phyloP scores from a whole-genome alignment of 495 filamentous ascomycete genomes.

The Viridothelium virens region DNA sequence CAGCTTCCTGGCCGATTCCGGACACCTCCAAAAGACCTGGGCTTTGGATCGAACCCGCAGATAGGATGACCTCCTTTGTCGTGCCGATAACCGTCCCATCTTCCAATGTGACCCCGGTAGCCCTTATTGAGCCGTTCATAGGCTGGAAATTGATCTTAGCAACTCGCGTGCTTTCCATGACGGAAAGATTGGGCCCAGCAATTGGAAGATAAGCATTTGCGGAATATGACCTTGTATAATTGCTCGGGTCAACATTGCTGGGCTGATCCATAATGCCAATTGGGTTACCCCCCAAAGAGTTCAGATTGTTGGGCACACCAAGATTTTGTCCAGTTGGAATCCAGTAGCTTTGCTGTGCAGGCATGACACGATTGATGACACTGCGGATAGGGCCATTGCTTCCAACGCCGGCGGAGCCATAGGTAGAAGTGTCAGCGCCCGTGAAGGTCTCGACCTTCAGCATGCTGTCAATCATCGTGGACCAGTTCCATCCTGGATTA shows the following conservation, averaged over 20 bases:
- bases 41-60: slow-evolving; percentile 33
- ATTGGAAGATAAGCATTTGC: slow-evolving; percentile 13
- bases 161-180: slow-evolving; percentile 11
- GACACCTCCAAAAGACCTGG: slow-evolving; percentile 32
- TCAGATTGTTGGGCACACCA: slow-evolving; percentile 14
- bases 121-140: neutral
- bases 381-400: slow-evolving; percentile 16
- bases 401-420: slow-evolving; percentile 6
- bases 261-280: slow-evolving; percentile 15
- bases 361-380: slow-evolving; percentile 18
- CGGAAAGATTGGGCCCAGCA: slow-evolving; percentile 14
- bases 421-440: neutral
- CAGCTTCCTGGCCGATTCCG: slow-evolving; percentile 26
- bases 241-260: slow-evolving; percentile 15
- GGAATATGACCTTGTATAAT: slow-evolving; percentile 22
- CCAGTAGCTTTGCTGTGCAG: slow-evolving; percentile 17
- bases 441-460: slow-evolving; percentile 26
- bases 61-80: slow-evolving; percentile 33
- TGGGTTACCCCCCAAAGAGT: slow-evolving; percentile 17
- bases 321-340: slow-evolving; percentile 14
- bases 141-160: slow-evolving; percentile 12
- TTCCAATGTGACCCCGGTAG: slow-evolving; percentile 22
- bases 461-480: slow-evolving; percentile 25
- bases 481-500: slow-evolving; percentile 24
- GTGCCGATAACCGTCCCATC: slow-evolving; percentile 27